Evolutionary conservation across 2,329 filamentous ascomycete genomes (phyloP), one percentile per base, ranked within the genome.

Genomic region (Cucurbitaria berberidis): DNA sequence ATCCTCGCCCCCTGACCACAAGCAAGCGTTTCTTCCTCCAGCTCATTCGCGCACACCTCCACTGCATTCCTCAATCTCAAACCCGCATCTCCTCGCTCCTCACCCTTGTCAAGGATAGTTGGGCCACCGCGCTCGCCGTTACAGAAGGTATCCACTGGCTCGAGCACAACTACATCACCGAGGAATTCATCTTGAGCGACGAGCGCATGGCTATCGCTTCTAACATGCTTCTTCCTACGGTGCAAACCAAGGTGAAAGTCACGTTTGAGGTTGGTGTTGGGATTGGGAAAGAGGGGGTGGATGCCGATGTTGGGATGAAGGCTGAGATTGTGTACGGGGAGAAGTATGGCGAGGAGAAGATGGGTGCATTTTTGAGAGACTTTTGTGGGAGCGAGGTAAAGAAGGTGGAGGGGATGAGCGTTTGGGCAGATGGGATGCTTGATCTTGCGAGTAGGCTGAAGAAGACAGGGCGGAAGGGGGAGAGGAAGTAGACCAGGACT

Each of bases 21-120:
- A 89, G 89, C 67, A 87, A 86, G 62, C 86, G 89, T 32, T 93
- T 93, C 76, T 90, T 92, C 69, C 76, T 93, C 7, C 84, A 89
- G 65, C 84, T 86, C 63, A 86, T 93, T 52, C 83, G 87, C 38
- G 87, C 89, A 51, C 83, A 88, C 51, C 77, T 90, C 36, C 85
- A 88, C 42, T 82, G 79, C 1, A 74, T 91, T 36, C 77, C 81
- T 11, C 87, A 88, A 69, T 77, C 79, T 50, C 76, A 80, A 42
- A 88, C 84, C 0, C 78, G 79, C 45, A 77, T 88, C 24, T 79
- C 80, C 15, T 77, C 80, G 29, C 78, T 93, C 22, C 79, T 93
- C 15, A 62, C 69, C 4, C 76, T 84, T 15, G 83, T 92, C 38
- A 82, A 83, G 58, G 75, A 70, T 2, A 84, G 83, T 8, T 95